Evolutionary conservation across 306 rosid species (phyloP), one percentile per base, ranked within the genome.

Genomic region (Arachis hypogaea): DNA sequence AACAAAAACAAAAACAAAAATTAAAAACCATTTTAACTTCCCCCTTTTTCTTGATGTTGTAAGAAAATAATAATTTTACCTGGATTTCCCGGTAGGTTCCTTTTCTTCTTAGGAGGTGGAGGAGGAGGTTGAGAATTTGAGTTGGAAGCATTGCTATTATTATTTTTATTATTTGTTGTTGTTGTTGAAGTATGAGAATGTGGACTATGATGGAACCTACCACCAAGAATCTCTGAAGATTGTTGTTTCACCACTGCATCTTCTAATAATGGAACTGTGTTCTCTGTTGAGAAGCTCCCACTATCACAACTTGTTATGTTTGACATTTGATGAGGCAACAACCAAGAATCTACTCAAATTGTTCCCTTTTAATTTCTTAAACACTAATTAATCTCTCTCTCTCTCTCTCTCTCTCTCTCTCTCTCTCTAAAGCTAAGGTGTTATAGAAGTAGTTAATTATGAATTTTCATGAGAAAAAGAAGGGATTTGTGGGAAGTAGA

Each of bases 61-160:
- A 22, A 58, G 9, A 62, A 18, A 30, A 46, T 5, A 43, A 68
- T 64, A 67, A 11, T n/a, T 22, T 5, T 54, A 93, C 98, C 98
- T 78, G 98, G 98, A 74, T 83, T 93, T 83, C 98, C 98, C 33
- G 98, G 97, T 59, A 86, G 87, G 86, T 80, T 93, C 66, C 98
- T 85, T 77, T 87, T 93, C 86, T 73, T 93, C 90, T 88, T 93
- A 59, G 65, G 63, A 41, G 87, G 77, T 50, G 85, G 83, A 60
- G 83, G 81, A n/a, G 78, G 83, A 43, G 80, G 82, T 41, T 75
- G 82, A 36, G 81, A 79, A 69, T 72, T 71, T 10, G 80, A 50
- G 72, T 86, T 80, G 82, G 81, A 80, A 72, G 85, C 90, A 85
- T 88, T 86, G 81, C 69, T 88, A 11, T 75, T 74, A 18, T 75